Conservation (phyloP, 768 basidiomycete genomes). For the Xanthoconium purpureum region DNA sequence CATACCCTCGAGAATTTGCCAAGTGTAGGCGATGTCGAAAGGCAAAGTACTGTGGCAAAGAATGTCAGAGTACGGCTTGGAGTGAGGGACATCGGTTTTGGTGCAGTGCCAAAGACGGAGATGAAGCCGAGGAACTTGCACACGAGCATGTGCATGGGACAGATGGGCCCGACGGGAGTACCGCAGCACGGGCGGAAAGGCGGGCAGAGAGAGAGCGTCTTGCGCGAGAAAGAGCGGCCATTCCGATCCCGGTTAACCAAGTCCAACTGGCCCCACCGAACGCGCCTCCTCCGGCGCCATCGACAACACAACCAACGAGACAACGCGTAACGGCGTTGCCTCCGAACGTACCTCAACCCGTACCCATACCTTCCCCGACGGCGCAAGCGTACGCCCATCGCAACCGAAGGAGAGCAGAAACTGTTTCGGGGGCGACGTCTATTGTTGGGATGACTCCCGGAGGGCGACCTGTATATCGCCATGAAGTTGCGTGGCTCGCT, state of each 20-base stretch:
- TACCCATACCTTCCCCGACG: constrained; percentile 22
- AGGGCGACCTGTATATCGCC: constrained; percentile 29
- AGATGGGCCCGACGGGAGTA: constrained; percentile 13
- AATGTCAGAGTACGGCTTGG: constrained; percentile 96
- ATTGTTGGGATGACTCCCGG: constrained; percentile 27
- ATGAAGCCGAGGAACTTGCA: constrained; percentile 36
- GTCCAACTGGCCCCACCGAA: constrained; percentile 12
- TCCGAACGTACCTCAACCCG: constrained; percentile 20
- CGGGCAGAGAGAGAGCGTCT: constrained; percentile 37
- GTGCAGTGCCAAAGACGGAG: constrained; percentile 69
- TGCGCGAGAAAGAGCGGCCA: constrained; percentile 24
- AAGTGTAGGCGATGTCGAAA: constrained; percentile 95
- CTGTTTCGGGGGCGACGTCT: constrained; percentile 31
- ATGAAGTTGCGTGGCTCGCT: constrained; percentile 27
- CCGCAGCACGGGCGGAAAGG: constrained; percentile 30
- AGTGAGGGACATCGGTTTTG: constrained; percentile 94
- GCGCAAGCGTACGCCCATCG: constrained; percentile 19
- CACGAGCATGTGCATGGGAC: constrained; percentile 26
- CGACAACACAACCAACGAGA: constrained; percentile 17
- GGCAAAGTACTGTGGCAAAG: constrained; percentile 98
- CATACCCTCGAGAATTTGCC: constrained; percentile 89
- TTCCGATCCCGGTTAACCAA: constrained; percentile 14
- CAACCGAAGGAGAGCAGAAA: constrained; percentile 34
- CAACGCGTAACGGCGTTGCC: constrained; percentile 31
- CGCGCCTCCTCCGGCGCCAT: constrained; percentile 12